Evolutionary conservation across 306 rosid genomes (phyloP).

Genomic region (Datisca glomerata): DNA sequence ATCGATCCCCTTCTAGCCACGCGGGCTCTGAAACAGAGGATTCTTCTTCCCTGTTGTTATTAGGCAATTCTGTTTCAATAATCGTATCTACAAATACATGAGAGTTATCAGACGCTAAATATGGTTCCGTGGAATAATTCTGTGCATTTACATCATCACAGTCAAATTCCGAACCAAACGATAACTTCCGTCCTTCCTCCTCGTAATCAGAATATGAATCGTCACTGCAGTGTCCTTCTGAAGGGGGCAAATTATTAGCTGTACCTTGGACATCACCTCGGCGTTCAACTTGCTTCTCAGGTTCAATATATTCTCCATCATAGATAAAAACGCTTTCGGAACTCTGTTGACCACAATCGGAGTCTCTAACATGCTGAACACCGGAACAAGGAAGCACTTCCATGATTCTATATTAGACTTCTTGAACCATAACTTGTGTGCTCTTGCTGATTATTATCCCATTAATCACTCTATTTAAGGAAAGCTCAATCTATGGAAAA

Average conservation of each 20-base stretch:
- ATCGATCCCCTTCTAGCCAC: conserved; percentile 81
- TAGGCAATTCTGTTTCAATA: conserved; percentile 48
- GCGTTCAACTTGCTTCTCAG: conserved; percentile 23
- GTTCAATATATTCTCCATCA: conserved; percentile 38
- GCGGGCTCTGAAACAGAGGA: conserved; percentile 51
- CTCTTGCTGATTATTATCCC: conserved; percentile 1
- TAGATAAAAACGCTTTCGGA: conserved; percentile 30
- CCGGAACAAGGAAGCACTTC: conserved; percentile 83
- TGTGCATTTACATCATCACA: conserved; percentile 36
- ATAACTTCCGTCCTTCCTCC: conserved; percentile 35
- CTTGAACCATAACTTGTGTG: conserved; percentile 13
- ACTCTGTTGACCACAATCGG: conserved; percentile 52
- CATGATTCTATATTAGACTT: conserved; percentile 34
- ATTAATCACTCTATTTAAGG: conserved; percentile 10
- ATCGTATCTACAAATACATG: conserved; percentile 41
- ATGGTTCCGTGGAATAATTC: conserved; percentile 24
- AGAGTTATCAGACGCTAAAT: conserved; percentile 37
- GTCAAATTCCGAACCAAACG: conserved; percentile 35
- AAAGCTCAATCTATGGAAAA: conserved; percentile 3
- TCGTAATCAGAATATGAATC: conserved; percentile 39
- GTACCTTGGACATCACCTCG: conserved; percentile 26
- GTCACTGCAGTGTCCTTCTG: conserved; percentile 35
- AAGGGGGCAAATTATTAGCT: conserved; percentile 21
- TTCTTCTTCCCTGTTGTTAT: conserved; percentile 53
- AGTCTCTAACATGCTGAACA: conserved; percentile 48